Conservation (phyloP, 768 basidiomycete genomes). For the Trametes meyenii region DNA sequence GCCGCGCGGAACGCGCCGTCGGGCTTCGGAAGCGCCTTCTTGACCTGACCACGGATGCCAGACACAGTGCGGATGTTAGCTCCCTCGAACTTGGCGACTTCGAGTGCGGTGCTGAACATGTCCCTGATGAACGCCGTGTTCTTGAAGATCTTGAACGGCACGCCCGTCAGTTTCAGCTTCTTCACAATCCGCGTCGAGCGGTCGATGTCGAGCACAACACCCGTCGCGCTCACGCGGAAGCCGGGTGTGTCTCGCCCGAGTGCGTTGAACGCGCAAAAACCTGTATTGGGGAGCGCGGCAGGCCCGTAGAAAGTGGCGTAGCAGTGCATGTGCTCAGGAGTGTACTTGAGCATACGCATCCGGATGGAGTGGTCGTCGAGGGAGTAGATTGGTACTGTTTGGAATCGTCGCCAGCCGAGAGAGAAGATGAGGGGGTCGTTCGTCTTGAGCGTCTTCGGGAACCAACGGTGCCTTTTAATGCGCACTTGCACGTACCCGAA, state of each 20-base stretch:
- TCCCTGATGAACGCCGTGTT: constrained; percentile 98
- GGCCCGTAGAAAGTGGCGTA: constrained; percentile 98
- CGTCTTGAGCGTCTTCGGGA: constrained; percentile 86
- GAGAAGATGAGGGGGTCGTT: constrained; percentile 97
- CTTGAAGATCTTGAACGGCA: constrained; percentile 97
- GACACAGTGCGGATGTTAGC: constrained; percentile 96
- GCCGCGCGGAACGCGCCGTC: constrained; percentile 96
- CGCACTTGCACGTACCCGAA: constrained; percentile 95
- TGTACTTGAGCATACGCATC: constrained; percentile 99
- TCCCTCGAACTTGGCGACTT: constrained; percentile 98
- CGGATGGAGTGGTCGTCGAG: constrained; percentile 97
- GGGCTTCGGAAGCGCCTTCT: constrained; percentile 93
- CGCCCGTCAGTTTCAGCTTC: constrained; percentile 95
- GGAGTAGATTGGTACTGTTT: constrained; percentile 92
- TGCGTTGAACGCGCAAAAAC: constrained; percentile 96
- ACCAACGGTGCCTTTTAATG: constrained; percentile 97
- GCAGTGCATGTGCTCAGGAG: constrained; percentile 99
- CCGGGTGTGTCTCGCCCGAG: constrained; percentile 65
- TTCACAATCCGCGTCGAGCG: constrained; percentile 95
- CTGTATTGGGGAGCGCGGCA: constrained; percentile 88
- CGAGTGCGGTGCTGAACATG: constrained; percentile 92
- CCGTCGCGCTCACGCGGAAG: constrained; percentile 91
- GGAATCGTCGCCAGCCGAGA: constrained; percentile 97
- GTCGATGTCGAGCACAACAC: constrained; percentile 93
- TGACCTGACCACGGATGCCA: constrained; percentile 94